Base-by-base conservation (phyloP, 805 yeast genomes). In the Starmera pachycereana region DNA sequence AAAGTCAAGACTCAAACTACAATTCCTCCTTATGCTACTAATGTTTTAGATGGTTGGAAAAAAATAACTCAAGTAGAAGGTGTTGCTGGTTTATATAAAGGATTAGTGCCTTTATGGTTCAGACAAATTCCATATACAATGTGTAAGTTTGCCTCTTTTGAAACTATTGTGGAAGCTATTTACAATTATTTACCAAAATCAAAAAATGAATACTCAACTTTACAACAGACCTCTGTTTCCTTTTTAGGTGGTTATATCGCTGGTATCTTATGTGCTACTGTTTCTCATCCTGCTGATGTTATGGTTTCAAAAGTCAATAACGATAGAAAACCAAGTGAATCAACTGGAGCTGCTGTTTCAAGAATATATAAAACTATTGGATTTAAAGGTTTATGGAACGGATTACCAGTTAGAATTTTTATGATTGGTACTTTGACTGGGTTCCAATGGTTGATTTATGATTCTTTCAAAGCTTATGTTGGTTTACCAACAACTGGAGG, bases 361-460 rank as follows among this genome's bases (percentile, higher is more conserved):
- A 76, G 92, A 54, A 89, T 90, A 53, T 90, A 89, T 61, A 60
- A 66, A 41, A 72, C 76, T 54, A 89, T 90, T 55, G 97, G 97
- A 2, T 90, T 90, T 58, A 64, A 56, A 14, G 98, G 97, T 13
- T 71, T 92, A 42, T 90, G 97, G 97, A 85, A 85, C 57, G 97
- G 98, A 35, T 74, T 90, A 45, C 83, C 88, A 13, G 92, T 88
- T 44, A 83, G 97, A 74, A 89, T 90, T 52, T 74, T 88, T 45
- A 90, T 92, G 98, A 78, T 92, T 61, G 97, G 97, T 69, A 90
- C 97, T 8, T 73, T 90, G 61, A 92, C 97, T 25, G 96, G 96
- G 46, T 76, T 83, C 73, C 98, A 90, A 69, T 90, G 97, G 97
- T 74, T 90, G 58, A 74, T 92, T 46, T 90, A 90, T 67, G 98